Evolutionary conservation across 495 filamentous ascomycete genomes (phyloP), one percentile per base, ranked within the genome.

Genomic region (Chaetomium tenue): DNA sequence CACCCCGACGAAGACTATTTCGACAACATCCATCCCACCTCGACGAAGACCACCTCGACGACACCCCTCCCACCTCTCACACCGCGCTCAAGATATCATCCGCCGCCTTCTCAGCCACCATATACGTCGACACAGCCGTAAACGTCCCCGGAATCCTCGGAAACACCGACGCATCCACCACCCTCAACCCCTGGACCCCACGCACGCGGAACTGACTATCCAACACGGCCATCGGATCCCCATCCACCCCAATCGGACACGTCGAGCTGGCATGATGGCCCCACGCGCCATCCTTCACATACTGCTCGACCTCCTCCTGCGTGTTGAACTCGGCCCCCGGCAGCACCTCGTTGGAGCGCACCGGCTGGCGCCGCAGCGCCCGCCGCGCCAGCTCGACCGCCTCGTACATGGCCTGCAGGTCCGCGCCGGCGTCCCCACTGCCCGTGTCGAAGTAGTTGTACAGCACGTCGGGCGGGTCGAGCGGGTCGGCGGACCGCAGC

Each of bases 201-300:
- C 83, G 76, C 3, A 89, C 86, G 0, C 82, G 70, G 66, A 88
- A 86, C 64, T 81, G 77, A 1, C 76, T 73, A 67, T 88, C 86
- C 54, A 89, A 58, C 22, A 87, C 86, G 1, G 85, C 86, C 68
- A 80, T 77, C 16, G 77, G 72, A 64, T 88, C 85, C 15, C 68
- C 71, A 61, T 85, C 83, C 0, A 71, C 66, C 7, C 86, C 86
- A 63, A 88, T 89, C 18, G 84, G 71, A 60, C 77, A 81, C 15
- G 84, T 84, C 62, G 82, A 84, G 39, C 77, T 83, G 2, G 84
- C 84, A 66, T 88, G 86, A 55, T 87, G 84, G 0, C 85, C 84
- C 82, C 83, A 89, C 3, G 83, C 74, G 47, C 78, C 74, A 39
- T 82, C 73, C 69, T 80, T 80, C 60, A 83, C 77, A 65, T 76